Evolutionary conservation across 2,329 filamentous ascomycete species (phyloP).

Genomic region (Aureobasidium pullulans): DNA sequence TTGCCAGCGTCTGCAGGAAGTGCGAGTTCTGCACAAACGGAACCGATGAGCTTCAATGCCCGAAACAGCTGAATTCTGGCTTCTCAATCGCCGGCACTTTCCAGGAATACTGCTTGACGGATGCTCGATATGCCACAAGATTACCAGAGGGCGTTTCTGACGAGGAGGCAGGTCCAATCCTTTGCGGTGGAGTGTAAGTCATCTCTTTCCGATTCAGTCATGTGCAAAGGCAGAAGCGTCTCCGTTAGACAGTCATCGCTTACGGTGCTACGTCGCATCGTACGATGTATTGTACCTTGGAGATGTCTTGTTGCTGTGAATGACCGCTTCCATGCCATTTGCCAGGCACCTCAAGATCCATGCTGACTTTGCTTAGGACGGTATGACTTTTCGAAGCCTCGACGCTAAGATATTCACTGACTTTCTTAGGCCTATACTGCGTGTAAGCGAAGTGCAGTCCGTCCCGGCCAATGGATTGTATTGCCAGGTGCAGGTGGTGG

Average conservation of each 20-base stretch:
- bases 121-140: conserved; percentile 29
- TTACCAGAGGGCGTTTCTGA: conserved; percentile 31
- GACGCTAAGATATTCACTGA: background rate
- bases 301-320: no score
- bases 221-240: no score
- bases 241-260: no score
- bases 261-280: no score
- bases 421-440: conserved; percentile 21
- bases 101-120: conserved; percentile 30
- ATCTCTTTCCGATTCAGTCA: background rate
- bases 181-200: conserved; percentile 32
- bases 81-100: conserved; percentile 33
- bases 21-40: conserved; percentile 29
- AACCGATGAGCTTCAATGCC: conserved; percentile 30
- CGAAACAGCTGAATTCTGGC: conserved; percentile 30
- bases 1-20: conserved; percentile 21
- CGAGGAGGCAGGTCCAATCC: conserved; percentile 32
- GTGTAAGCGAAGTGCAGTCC: conserved; percentile 28
- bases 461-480: conserved; percentile 34
- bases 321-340: no score
- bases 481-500: conserved; percentile 32
- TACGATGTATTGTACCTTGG: no score
- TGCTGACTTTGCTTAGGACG: background rate
- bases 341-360: no score
- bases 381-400: background rate